These are phyloP conservation scores for Rasamsonia emersonii DNA, from an alignment of 2,329 filamentous ascomycete species.

Conservation along the genomic window DNA sequence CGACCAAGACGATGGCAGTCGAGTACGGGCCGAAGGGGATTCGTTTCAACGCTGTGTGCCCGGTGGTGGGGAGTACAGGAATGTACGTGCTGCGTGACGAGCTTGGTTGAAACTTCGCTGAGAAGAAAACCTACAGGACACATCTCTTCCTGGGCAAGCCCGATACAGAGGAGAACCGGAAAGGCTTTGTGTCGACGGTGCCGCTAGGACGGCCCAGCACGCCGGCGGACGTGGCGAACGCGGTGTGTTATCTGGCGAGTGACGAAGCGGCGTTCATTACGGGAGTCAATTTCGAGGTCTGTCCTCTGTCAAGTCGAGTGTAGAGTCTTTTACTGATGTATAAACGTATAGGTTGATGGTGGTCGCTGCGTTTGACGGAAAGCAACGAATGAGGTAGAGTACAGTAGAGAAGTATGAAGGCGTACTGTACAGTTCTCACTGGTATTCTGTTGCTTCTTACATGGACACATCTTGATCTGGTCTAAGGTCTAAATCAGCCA, in stretches of 20 bases:
- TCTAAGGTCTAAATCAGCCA: too few relatives aligned
- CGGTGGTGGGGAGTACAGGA: constrained; percentile 16
- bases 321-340: too few relatives aligned
- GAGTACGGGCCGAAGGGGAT: constrained; percentile 17
- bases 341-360: too few relatives aligned
- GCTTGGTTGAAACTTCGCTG: constrained; percentile 62
- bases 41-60: constrained; percentile 19
- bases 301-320: too few relatives aligned
- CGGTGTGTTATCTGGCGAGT: constrained; percentile 60
- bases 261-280: constrained; percentile 66
- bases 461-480: too few relatives aligned
- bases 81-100: constrained; percentile 8
- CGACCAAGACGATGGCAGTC: constrained; percentile 17
- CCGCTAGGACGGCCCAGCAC: constrained; percentile 36
- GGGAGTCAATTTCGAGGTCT: constrained; percentile 56
- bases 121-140: constrained; percentile 59
- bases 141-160: constrained; percentile 48
- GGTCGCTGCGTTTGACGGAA: too few relatives aligned
- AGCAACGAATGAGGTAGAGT: too few relatives aligned
- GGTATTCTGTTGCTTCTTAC: too few relatives aligned
- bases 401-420: too few relatives aligned
- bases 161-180: constrained; percentile 37
- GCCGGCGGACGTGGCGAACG: constrained; percentile 58
- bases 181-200: constrained; percentile 36
- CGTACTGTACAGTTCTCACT: too few relatives aligned